Base-by-base conservation (phyloP, 148 eudicot genomes). In the Fagopyrum esculentum region DNA sequence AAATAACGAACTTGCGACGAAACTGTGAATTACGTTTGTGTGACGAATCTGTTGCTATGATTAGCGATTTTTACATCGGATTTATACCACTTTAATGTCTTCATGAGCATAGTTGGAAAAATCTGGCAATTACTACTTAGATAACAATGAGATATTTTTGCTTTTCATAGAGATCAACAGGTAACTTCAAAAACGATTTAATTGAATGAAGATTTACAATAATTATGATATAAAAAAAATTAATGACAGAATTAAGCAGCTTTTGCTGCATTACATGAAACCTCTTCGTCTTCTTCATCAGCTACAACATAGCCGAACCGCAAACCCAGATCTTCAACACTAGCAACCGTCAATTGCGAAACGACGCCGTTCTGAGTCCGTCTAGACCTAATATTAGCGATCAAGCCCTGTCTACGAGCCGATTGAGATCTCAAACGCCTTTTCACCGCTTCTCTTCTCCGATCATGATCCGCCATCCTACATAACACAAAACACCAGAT, bases 391-490 rank as follows among this genome's bases (percentile, higher is more conserved):
- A 35, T 1, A 35, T 35, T 35, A 57, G 63, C 63, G n/a, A 57
- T 9, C 3, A 57, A 2, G 6, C 40, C 68, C 43, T 61, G 68
- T 29, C 43, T 40, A 29, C 30, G 8, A 3, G 17, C 35, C 64
- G 64, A 57, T 30, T 6, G 29, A 57, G 68, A 61, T 61, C 68
- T 29, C 40, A 61, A 9, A 40, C 44, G 68, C 68, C 68, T 61
- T 2, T 61, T 61, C 44, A 61, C 12, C 43, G 68, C 44, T 11
- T 61, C 68, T 40, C 68, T 61, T 29, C 68, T 61, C 68, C 68
- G 68, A 61, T 61, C 68, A 29, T 61, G 68, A 61, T 61, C 68
- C 68, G 9, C 30, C 4, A 61, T 61, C 68, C 68, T 61, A 1
- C 57, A 1, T 35, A 35, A 29, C 68, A 61, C 4, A 61, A 0